Conservation (phyloP, 1,284 basidiomycete genomes). For the Melanopsichium pennsylvanicum region DNA sequence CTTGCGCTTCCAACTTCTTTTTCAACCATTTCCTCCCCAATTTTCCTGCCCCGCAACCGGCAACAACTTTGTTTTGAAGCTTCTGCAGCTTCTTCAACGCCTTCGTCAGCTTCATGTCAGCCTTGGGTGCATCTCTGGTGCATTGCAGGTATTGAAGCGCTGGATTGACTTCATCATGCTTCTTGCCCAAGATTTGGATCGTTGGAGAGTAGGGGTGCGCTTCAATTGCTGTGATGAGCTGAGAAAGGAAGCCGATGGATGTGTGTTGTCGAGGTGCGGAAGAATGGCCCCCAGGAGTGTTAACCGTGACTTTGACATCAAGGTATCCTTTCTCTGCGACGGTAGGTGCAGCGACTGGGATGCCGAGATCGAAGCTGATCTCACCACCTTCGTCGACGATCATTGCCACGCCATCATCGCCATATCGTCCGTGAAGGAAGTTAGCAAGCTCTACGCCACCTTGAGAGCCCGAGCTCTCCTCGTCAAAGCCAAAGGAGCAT, state of each 20-base stretch:
- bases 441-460: slow-evolving; percentile 53
- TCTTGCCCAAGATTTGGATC: slow-evolving; percentile 53
- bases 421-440: slow-evolving; percentile 46
- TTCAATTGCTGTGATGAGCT: slow-evolving; percentile 72
- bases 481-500: slow-evolving; percentile 76
- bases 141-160: slow-evolving; percentile 69
- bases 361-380: slow-evolving; percentile 36
- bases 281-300: slow-evolving; percentile 74
- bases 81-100: slow-evolving; percentile 68
- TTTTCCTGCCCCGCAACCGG: too few relatives aligned
- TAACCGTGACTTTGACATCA: slow-evolving; percentile 44
- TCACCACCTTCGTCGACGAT: slow-evolving; percentile 59
- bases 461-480: slow-evolving; percentile 69
- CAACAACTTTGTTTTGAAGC: slow-evolving; percentile 8
- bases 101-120: slow-evolving; percentile 67
- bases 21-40: not conserved
- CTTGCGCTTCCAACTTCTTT: slow-evolving; percentile 13
- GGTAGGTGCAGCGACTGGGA: slow-evolving; percentile 67
- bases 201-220: slow-evolving; percentile 68
- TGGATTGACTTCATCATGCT: slow-evolving; percentile 59
- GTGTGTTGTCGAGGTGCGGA: slow-evolving; percentile 71
- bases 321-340: slow-evolving; percentile 76
- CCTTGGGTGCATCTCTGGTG: slow-evolving; percentile 69
- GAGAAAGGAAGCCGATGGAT: slow-evolving; percentile 74
- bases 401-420: slow-evolving; percentile 49